Evolutionary conservation across 2,329 filamentous ascomycete species (phyloP).

Genomic region (Dactylonectria estremocensis): DNA sequence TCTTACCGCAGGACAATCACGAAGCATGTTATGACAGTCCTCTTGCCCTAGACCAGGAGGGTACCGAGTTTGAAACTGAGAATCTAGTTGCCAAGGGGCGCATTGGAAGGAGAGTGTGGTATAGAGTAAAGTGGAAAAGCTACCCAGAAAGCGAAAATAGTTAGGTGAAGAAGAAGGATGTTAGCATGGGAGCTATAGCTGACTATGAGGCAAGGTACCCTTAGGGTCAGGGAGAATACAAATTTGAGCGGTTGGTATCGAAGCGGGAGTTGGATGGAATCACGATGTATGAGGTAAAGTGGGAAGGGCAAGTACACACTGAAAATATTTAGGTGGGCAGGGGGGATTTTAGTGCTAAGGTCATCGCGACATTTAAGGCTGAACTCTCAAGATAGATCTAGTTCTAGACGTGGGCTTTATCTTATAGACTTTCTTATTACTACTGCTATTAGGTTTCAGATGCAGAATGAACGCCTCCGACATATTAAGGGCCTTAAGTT

Average conservation of each 20-base stretch:
- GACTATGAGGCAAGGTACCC: not conserved
- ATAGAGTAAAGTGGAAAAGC: not conserved
- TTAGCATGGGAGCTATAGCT: not conserved
- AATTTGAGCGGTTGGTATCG: not conserved
- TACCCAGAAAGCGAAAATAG: slow-evolving; percentile 5
- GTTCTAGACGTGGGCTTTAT: too few relatives aligned
- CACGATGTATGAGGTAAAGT: not conserved
- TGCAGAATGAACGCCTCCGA: not conserved
- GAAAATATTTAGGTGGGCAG: slow-evolving; percentile 3
- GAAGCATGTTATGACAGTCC: not conserved
- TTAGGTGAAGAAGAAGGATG: not conserved
- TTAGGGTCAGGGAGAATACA: not conserved
- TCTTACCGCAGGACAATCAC: not conserved
- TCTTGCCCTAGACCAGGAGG: not conserved
- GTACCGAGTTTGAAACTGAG: not conserved
- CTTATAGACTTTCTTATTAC: too few relatives aligned
- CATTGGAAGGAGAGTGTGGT: not conserved
- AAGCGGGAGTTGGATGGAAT: slow-evolving; percentile 1
- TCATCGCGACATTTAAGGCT: not conserved
- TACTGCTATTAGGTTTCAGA: not conserved
- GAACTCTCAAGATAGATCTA: too few relatives aligned
- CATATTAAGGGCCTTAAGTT: not conserved
- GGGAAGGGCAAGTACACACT: slow-evolving; percentile 1
- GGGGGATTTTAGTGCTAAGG: not conserved
- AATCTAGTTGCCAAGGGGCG: slow-evolving; percentile 2